Evolutionary conservation across 2,329 filamentous ascomycete genomes (phyloP).

Genomic region (Fusarium sp.): DNA sequence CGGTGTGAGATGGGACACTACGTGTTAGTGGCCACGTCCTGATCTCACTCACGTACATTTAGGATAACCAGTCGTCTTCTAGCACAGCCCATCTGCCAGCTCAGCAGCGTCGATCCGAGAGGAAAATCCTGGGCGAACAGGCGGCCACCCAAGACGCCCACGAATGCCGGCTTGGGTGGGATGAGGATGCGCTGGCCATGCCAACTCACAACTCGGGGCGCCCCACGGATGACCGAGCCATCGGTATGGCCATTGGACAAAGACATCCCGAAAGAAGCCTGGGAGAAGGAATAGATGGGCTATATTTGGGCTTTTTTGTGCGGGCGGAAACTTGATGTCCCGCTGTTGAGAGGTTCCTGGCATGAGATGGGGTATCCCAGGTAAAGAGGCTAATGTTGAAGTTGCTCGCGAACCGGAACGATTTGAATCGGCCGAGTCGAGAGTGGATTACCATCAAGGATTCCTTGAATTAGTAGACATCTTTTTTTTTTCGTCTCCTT

Average conservation of each 20-base stretch:
- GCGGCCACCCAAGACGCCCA: constrained; percentile 26
- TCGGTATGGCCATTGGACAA: constrained; percentile 31
- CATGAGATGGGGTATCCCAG: constrained; percentile 27
- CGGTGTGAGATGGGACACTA: neutral
- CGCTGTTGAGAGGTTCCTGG: constrained; percentile 22
- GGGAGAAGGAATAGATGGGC: neutral
- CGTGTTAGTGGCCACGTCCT: neutral
- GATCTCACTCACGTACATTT: constrained; percentile 13
- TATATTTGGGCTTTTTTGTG: constrained; percentile 24
- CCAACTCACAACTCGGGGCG: constrained; percentile 38
- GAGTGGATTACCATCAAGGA: neutral
- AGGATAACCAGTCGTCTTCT: neutral
- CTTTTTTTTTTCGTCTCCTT: neutral
- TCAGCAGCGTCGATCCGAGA: constrained; percentile 38
- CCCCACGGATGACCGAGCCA: constrained; percentile 29
- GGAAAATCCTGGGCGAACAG: constrained; percentile 8
- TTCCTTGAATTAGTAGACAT: neutral
- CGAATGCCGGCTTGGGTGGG: constrained; percentile 32
- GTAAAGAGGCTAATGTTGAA: neutral
- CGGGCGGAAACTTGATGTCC: constrained; percentile 3
- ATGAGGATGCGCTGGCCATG: constrained; percentile 45
- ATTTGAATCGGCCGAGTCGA: constrained; percentile 15
- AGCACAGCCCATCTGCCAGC: constrained; percentile 34
- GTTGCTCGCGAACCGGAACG: constrained; percentile 12
- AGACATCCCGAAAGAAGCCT: neutral